Conservation (phyloP, 257 asterid genomes). For the Solanum gracilifrons region DNA sequence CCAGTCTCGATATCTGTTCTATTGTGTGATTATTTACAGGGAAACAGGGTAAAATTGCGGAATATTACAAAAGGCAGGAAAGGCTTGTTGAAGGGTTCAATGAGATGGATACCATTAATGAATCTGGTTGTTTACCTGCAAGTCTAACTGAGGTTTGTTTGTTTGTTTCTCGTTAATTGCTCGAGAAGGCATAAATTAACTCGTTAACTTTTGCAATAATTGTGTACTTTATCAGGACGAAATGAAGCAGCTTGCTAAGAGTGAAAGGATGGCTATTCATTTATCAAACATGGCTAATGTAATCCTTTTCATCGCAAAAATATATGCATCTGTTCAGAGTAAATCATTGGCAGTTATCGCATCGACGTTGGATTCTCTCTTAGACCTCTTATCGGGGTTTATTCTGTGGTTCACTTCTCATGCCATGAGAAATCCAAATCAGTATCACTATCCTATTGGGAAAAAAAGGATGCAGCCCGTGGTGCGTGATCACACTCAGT, state of each 20-base stretch:
- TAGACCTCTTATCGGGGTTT: slow-evolving; percentile 82
- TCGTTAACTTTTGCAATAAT: not conserved
- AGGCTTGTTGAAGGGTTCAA: slow-evolving; percentile 70
- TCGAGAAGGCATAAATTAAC: not conserved
- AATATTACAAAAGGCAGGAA: slow-evolving; percentile 78
- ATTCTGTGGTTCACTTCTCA: slow-evolving; percentile 87
- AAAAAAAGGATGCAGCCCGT: slow-evolving; percentile 96
- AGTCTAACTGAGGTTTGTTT: slow-evolving; percentile 53
- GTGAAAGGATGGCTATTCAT: slow-evolving; percentile 70
- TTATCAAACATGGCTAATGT: slow-evolving; percentile 63
- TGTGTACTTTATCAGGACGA: slow-evolving; percentile 42
- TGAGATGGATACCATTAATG: slow-evolving; percentile 79
- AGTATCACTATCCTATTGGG: slow-evolving; percentile 80
- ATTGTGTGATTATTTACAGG: slow-evolving; percentile 14
- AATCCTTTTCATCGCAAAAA: slow-evolving; percentile 66
- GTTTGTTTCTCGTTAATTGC: not conserved
- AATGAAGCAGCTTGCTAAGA: slow-evolving; percentile 62
- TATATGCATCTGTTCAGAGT: slow-evolving; percentile 74
- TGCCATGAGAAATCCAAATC: slow-evolving; percentile 83
- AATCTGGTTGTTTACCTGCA: slow-evolving; percentile 47
- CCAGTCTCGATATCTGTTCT: not conserved
- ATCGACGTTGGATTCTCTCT: slow-evolving; percentile 83
- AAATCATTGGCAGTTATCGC: slow-evolving; percentile 94
- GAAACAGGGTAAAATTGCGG: slow-evolving; percentile 60
- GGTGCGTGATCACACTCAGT: not conserved